These are phyloP conservation scores for Zizania latifolia DNA, from an alignment of 176 grass and related monocot genomes.

Conservation along the genomic window DNA sequence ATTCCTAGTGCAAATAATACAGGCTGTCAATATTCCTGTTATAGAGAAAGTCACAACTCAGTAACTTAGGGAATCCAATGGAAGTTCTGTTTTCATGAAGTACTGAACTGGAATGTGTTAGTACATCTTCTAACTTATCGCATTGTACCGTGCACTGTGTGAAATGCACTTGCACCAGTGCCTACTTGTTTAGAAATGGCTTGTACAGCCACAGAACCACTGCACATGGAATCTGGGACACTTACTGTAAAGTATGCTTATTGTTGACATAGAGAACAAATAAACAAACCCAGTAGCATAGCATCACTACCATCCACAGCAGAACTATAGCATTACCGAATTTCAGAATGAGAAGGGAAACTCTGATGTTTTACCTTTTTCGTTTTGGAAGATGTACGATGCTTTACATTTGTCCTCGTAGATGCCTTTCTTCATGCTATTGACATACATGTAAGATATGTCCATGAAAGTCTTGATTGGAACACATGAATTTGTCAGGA, in stretches of 20 bases:
- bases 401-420: not conserved
- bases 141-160: not conserved
- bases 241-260: not conserved
- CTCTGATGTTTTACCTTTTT: not conserved
- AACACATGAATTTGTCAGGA: not conserved
- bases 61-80: not conserved
- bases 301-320: not conserved
- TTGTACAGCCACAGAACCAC: not conserved
- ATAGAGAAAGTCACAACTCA: not conserved
- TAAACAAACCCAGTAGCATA: not conserved
- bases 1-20: not conserved
- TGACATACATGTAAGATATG: not conserved
- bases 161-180: not conserved
- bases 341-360: not conserved
- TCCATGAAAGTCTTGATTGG: not conserved
- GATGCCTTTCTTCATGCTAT: not conserved
- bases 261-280: not conserved
- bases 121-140: not conserved
- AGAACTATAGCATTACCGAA: not conserved
- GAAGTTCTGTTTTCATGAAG: not conserved
- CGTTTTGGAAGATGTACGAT: not conserved
- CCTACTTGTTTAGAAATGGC: not conserved
- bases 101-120: not conserved
- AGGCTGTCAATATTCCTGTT: not conserved
- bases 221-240: not conserved